These are phyloP conservation scores for Aspergillus conjunctus DNA, from an alignment of 495 filamentous ascomycete genomes.

Conservation along the genomic window DNA sequence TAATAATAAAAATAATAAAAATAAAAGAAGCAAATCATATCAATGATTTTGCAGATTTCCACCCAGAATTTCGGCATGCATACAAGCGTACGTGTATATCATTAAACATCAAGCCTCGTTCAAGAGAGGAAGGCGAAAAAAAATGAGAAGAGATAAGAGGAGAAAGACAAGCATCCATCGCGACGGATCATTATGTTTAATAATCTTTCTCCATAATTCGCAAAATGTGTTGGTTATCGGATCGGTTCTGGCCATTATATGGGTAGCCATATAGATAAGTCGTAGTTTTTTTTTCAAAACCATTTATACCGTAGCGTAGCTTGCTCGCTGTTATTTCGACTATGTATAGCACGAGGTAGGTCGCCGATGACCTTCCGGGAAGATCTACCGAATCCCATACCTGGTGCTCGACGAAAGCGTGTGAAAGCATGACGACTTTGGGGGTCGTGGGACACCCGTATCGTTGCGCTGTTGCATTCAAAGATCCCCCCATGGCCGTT, in stretches of 20 bases:
- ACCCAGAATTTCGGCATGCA: background rate
- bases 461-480: constrained; percentile 16
- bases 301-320: constrained; percentile 17
- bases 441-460: constrained; percentile 13
- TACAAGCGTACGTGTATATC: constrained; percentile 20
- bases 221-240: constrained; percentile 8
- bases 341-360: constrained; percentile 13
- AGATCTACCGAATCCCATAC: constrained; percentile 16
- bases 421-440: constrained; percentile 15
- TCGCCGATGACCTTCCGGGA: constrained; percentile 8
- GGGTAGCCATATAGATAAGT: background rate
- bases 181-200: background rate
- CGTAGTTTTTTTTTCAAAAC: background rate
- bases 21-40: constrained; percentile 5
- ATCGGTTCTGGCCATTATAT: constrained; percentile 1
- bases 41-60: constrained; percentile 13
- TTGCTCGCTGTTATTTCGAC: constrained; percentile 14
- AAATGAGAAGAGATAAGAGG: constrained; percentile 1
- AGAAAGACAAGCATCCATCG: constrained; percentile 8
- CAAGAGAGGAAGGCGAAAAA: constrained; percentile 7
- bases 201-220: background rate
- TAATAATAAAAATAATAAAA: no score
- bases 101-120: constrained; percentile 24
- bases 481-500: constrained; percentile 15
- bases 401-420: constrained; percentile 6